Base-by-base conservation (phyloP, 1,284 basidiomycete species). In the Heliocybe sulcata region DNA sequence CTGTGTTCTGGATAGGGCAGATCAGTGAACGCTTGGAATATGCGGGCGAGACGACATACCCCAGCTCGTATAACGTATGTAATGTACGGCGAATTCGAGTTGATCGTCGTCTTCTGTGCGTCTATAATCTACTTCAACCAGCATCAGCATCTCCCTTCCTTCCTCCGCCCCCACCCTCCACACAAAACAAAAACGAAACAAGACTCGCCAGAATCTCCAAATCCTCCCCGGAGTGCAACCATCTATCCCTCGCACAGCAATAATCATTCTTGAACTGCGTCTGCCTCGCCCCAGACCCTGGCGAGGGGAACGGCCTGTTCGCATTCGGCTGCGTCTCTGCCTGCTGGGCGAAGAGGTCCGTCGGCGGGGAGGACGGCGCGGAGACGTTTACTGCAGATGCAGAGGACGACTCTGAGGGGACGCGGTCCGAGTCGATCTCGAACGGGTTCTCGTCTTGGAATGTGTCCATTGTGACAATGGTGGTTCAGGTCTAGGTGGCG, bases 31-130 rank as follows among this genome's bases (percentile, higher is more conserved):
- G 16, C 8, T 9, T 42, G n/a, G 12, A 11, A 11, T 35, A n/a
- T 4, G 19, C 19, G 23, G 12, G 14, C 23, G 12, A 25, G 52
- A 33, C 3, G 26, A 53, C 52, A 6, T 23, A 97, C 95, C 60
- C 94, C 94, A 51, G 94, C 88, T 55, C 80, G 83, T 64, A 98
- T 95, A 57, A 96, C 84, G 76, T 99, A 99, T 60, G 90, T 87
- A 68, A 99, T 99, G 67, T 97, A 99, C 9, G 90, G 86, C 11
- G 92, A 88, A 55, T 80, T 83, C 20, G 92, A 82, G 64, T 92
- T 92, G 56, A 93, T 81, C 11, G 86, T 83, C 14, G 94, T 98
- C 83, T 99, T 99, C 73, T 92, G 85, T 2, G 96, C 96, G 68
- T 99, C 96, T 48, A 87, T 79, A 63, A 98, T 96, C 92, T 93